Evolutionary conservation across 2,329 filamentous ascomycete species (phyloP).

Genomic region (Trichoderma semiorbis): DNA sequence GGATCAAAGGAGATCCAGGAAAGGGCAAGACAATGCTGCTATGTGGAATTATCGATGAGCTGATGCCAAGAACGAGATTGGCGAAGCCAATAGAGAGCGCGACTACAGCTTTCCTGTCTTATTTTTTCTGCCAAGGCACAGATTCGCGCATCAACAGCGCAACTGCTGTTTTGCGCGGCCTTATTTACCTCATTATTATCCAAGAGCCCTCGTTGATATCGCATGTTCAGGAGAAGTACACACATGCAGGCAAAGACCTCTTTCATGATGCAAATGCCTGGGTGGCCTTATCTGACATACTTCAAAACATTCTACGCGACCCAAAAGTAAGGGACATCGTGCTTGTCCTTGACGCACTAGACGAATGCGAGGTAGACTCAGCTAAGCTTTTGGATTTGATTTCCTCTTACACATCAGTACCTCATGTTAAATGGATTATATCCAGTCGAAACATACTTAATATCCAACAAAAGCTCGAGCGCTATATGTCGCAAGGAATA

Average conservation of each 20-base stretch:
- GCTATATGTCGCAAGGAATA: not conserved
- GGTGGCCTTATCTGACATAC: not conserved
- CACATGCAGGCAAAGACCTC: not conserved
- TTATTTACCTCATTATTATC: not conserved
- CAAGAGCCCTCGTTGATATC: not conserved
- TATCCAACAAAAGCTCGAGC: not conserved
- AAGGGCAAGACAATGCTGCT: not conserved
- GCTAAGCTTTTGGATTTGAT: conserved; percentile 37
- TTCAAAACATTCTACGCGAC: not conserved
- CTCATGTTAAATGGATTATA: conserved; percentile 39
- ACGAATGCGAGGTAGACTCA: conserved; percentile 36
- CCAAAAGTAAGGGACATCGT: not conserved
- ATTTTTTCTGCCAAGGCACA: not conserved
- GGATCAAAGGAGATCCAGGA: not conserved
- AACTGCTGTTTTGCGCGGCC: not conserved
- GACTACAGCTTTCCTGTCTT: not conserved
- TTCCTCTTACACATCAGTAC: not conserved
- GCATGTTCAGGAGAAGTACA: not conserved
- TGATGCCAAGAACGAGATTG: not conserved
- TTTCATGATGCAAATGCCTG: not conserved
- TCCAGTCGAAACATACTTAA: conserved; percentile 39
- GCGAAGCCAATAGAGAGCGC: not conserved
- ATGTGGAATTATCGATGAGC: not conserved
- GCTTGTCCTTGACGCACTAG: conserved; percentile 45
- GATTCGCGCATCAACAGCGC: not conserved